A percentile compares a stretch with the other conserved stretches of the same genome.
phyloP scores from a whole-genome alignment of 306 rosid genomes.

The Astragalus glycyphyllos region DNA sequence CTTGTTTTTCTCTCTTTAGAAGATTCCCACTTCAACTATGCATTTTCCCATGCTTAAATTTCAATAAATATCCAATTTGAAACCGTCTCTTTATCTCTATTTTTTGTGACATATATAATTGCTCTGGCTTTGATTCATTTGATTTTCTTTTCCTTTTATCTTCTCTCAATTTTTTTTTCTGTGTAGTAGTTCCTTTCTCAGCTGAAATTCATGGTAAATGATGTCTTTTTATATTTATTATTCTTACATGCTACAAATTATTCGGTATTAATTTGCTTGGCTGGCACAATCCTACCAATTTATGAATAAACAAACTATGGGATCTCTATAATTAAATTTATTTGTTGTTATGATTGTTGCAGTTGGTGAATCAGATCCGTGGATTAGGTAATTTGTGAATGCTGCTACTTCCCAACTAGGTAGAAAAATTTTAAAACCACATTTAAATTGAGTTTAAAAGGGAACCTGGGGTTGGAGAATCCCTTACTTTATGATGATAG shows the following conservation, averaged over 20 bases:
- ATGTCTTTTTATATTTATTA: not conserved
- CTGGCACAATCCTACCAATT: constrained; percentile 33
- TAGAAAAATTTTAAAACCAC: constrained; percentile 33
- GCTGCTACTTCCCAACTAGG: constrained; percentile 38
- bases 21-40: constrained; percentile 46
- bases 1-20: constrained; percentile 29
- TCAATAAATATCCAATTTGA: constrained; percentile 5
- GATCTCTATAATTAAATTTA: constrained; percentile 33
- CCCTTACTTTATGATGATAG: constrained; percentile 9
- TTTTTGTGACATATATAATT: not conserved
- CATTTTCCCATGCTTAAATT: constrained; percentile 33
- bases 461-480: constrained; percentile 39
- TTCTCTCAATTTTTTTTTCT: constrained; percentile 14
- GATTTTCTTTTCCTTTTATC: not conserved
- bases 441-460: constrained; percentile 34
- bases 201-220: constrained; percentile 24
- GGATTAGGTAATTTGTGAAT: constrained; percentile 38
- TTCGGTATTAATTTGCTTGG: constrained; percentile 13
- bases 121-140: constrained; percentile 25
- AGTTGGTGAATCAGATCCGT: constrained; percentile 59
- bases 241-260: constrained; percentile 23
- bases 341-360: constrained; percentile 21
- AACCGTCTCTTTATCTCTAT: constrained; percentile 30
- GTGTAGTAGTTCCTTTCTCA: not conserved
- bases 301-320: constrained; percentile 41